Conservation (phyloP, 73 alveolate genomes). For the Halteria grandinella region DNA sequence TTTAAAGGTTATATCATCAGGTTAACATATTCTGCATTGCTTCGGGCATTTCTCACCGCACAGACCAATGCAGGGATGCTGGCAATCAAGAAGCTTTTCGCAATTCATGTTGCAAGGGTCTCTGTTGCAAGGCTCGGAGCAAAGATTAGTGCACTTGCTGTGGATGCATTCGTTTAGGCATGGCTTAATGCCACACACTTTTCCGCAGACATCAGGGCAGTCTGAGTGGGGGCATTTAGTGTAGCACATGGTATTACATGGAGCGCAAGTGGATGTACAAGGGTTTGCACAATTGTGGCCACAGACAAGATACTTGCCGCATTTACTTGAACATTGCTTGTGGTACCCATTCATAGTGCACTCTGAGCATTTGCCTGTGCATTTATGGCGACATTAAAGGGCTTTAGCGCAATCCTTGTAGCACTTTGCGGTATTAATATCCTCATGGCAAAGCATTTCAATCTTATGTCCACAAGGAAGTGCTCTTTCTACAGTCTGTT, state of each 20-base stretch:
- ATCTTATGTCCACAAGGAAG: conserved; percentile 55
- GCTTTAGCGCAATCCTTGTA: not conserved
- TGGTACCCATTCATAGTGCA: not conserved
- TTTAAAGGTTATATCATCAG: conserved; percentile 54
- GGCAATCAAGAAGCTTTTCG: conserved; percentile 60
- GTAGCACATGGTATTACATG: not conserved
- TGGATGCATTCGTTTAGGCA: not conserved
- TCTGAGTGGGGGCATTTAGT: not conserved
- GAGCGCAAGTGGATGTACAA: not conserved
- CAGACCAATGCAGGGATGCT: conserved; percentile 80
- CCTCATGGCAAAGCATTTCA: conserved; percentile 10
- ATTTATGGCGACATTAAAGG: not conserved
- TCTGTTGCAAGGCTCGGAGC: not conserved
- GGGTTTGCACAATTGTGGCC: not conserved
- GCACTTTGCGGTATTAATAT: not conserved
- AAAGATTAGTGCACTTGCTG: not conserved
- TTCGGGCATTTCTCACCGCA: conserved; percentile 90
- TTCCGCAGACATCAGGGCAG: not conserved
- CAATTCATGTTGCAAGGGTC: conserved; percentile 73
- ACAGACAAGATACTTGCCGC: not conserved
- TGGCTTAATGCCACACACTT: not conserved
- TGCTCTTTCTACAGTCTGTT: not conserved
- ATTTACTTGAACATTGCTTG: not conserved
- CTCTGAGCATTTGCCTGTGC: not conserved
- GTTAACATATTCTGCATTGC: conserved; percentile 69